phyloP scores from a whole-genome alignment of 2,329 filamentous ascomycete genomes.

The Thermoascus crustaceus region DNA sequence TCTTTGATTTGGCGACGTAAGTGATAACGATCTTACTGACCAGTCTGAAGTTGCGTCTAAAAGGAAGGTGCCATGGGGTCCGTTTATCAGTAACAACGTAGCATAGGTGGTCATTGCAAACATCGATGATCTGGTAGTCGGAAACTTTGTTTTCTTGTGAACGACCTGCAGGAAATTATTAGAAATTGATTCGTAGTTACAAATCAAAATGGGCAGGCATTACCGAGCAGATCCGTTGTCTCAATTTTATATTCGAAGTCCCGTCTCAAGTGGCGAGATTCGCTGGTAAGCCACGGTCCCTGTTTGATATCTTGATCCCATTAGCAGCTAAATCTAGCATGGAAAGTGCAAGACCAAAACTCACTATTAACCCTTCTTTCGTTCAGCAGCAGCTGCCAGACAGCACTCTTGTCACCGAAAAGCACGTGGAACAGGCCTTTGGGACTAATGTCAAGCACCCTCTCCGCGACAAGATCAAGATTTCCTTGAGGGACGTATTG shows the following conservation, averaged over 20 bases:
- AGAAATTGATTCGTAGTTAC: slow-evolving; percentile 4
- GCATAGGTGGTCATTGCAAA: slow-evolving; percentile 67
- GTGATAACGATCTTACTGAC: slow-evolving; percentile 91
- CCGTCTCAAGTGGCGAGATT: slow-evolving; percentile 63
- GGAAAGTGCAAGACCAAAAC: background rate
- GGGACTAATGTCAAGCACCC: slow-evolving; percentile 80
- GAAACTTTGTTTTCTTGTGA: slow-evolving; percentile 55
- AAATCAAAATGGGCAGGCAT: slow-evolving; percentile 14
- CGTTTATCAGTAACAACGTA: slow-evolving; percentile 59
- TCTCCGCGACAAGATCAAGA: slow-evolving; percentile 64
- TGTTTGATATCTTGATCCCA: slow-evolving; percentile 63
- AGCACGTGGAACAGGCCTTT: slow-evolving; percentile 94
- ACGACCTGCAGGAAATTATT: slow-evolving; percentile 24
- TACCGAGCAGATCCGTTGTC: slow-evolving; percentile 57
- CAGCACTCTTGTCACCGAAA: slow-evolving; percentile 90
- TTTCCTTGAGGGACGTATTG: slow-evolving; percentile 78
- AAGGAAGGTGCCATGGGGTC: slow-evolving; percentile 75
- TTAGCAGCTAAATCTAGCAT: slow-evolving; percentile 11
- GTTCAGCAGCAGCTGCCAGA: slow-evolving; percentile 86
- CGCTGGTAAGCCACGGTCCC: slow-evolving; percentile 69
- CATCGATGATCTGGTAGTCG: slow-evolving; percentile 81
- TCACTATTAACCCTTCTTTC: slow-evolving; percentile 59
- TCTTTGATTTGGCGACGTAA: slow-evolving; percentile 82
- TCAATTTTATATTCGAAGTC: slow-evolving; percentile 75
- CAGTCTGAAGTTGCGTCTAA: slow-evolving; percentile 68